Conservation (phyloP, 164 flowering plant genomes). For the Kalanchoe fedtschenkoi region DNA sequence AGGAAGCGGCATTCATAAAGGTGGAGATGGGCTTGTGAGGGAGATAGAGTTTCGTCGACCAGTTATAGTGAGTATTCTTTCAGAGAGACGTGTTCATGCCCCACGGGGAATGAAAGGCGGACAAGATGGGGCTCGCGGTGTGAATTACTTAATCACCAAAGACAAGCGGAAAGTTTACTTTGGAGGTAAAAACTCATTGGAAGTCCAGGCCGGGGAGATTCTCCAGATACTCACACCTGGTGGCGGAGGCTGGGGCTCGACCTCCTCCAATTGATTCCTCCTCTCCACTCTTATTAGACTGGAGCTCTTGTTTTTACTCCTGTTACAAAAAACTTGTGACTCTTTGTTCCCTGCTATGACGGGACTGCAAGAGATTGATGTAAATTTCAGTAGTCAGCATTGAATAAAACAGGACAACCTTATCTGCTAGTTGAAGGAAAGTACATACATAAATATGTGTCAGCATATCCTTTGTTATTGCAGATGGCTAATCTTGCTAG, state of each 20-base stretch:
- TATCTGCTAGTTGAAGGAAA: not conserved
- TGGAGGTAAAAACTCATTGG: constrained; percentile 83
- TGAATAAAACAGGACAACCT: no score
- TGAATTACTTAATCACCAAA: constrained; percentile 58
- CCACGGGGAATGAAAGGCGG: constrained; percentile 94
- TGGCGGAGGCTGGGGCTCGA: constrained; percentile 91
- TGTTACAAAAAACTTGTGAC: no score
- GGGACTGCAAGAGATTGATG: no score
- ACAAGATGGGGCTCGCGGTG: constrained; percentile 71
- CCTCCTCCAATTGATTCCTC: no score
- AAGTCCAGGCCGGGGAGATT: constrained; percentile 70
- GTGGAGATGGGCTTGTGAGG: constrained; percentile 90
- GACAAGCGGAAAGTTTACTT: constrained; percentile 62
- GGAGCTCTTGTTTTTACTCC: no score
- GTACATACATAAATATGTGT: not conserved
- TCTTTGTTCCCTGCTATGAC: no score
- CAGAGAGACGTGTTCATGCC: constrained; percentile 91
- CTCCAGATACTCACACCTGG: constrained; percentile 90
- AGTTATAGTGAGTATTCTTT: constrained; percentile 82
- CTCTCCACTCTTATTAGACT: no score
- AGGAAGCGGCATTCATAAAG: constrained; percentile 67
- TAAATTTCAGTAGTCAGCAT: no score
- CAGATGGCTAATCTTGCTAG: not conserved
- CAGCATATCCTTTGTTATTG: not conserved
- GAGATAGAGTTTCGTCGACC: constrained; percentile 83